A percentile compares a stretch with the other conserved stretches of the same genome.
These are phyloP conservation scores for Penstemon davidsonii DNA, from an alignment of 257 asterid genomes.

Conservation along the genomic window DNA sequence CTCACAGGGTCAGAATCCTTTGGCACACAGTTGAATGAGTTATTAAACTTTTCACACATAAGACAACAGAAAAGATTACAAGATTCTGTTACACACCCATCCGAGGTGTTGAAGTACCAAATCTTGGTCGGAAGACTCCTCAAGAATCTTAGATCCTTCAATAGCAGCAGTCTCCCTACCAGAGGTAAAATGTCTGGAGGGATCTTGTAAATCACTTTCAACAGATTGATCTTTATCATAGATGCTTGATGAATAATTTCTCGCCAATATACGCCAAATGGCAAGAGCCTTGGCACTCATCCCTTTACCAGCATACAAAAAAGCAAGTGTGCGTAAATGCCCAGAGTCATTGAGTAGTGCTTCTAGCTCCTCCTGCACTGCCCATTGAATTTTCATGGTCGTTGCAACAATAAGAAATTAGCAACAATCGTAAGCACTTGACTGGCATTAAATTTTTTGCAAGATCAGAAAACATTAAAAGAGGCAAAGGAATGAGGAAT, in stretches of 20 bases:
- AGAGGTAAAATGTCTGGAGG: slow-evolving; percentile 36
- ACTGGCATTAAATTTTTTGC: slow-evolving; percentile 4
- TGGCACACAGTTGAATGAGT: slow-evolving; percentile 4
- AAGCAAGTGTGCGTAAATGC: slow-evolving; percentile 91
- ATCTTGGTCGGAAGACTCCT: slow-evolving; percentile 84
- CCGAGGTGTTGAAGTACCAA: slow-evolving; percentile 90
- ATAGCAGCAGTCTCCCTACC: slow-evolving; percentile 62
- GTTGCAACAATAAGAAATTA: slow-evolving; percentile 25
- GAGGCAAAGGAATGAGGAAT: background rate
- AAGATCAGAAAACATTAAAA: slow-evolving; percentile 2
- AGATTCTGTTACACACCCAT: slow-evolving; percentile 64
- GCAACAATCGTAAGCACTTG: slow-evolving; percentile 16
- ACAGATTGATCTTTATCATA: slow-evolving; percentile 40
- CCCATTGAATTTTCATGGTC: slow-evolving; percentile 63
- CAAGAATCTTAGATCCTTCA: slow-evolving; percentile 85
- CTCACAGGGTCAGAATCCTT: background rate
- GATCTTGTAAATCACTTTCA: slow-evolving; percentile 47
- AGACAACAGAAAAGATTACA: background rate
- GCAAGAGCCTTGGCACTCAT: slow-evolving; percentile 83
- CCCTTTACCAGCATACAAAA: slow-evolving; percentile 89
- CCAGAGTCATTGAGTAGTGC: slow-evolving; percentile 81
- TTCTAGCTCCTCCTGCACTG: slow-evolving; percentile 99
- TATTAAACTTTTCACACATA: background rate
- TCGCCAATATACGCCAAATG: slow-evolving; percentile 85
- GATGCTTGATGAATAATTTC: slow-evolving; percentile 58